Conservation (phyloP, 1,139 yeast species). For the Eremothecium sinecaudum region DNA sequence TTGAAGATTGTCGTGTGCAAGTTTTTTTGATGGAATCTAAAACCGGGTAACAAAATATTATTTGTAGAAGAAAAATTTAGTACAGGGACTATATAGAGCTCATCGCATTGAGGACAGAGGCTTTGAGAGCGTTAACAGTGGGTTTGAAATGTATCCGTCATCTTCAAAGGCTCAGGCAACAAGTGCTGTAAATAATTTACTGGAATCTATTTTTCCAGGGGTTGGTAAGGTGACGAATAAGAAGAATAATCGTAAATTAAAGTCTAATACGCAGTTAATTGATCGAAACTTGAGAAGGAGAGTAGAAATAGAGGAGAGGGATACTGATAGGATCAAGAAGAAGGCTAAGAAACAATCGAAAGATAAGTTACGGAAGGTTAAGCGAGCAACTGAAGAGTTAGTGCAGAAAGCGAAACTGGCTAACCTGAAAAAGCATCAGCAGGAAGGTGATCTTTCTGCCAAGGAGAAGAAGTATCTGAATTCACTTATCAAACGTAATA, state of each 20-base stretch:
- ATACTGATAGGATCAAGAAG: slow-evolving; percentile 32
- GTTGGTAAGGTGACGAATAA: slow-evolving; percentile 14
- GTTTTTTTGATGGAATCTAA: too few relatives aligned
- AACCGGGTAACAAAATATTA: slow-evolving; percentile 1
- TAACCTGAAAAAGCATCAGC: slow-evolving; percentile 39
- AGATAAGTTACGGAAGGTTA: slow-evolving; percentile 34
- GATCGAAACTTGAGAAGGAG: slow-evolving; percentile 31
- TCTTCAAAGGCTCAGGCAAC: slow-evolving; percentile 21
- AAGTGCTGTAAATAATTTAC: slow-evolving; percentile 21
- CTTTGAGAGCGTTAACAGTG: too few relatives aligned
- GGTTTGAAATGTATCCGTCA: background rate
- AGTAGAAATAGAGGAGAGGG: slow-evolving; percentile 31
- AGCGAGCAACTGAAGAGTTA: slow-evolving; percentile 33
- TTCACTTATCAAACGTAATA: slow-evolving; percentile 42
- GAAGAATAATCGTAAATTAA: slow-evolving; percentile 12
- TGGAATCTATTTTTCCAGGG: slow-evolving; percentile 25
- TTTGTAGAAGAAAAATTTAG: too few relatives aligned
- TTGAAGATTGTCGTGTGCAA: too few relatives aligned
- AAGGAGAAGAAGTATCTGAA: slow-evolving; percentile 44
- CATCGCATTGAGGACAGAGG: too few relatives aligned
- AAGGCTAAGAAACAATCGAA: slow-evolving; percentile 36
- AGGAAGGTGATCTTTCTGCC: slow-evolving; percentile 32
- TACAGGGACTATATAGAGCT: too few relatives aligned
- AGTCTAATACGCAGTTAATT: slow-evolving; percentile 34
- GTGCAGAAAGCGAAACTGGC: slow-evolving; percentile 44